Evolutionary conservation across 2,329 filamentous ascomycete genomes (phyloP), one percentile per base, ranked within the genome.

Genomic region (Ophiostoma tasmaniense): DNA sequence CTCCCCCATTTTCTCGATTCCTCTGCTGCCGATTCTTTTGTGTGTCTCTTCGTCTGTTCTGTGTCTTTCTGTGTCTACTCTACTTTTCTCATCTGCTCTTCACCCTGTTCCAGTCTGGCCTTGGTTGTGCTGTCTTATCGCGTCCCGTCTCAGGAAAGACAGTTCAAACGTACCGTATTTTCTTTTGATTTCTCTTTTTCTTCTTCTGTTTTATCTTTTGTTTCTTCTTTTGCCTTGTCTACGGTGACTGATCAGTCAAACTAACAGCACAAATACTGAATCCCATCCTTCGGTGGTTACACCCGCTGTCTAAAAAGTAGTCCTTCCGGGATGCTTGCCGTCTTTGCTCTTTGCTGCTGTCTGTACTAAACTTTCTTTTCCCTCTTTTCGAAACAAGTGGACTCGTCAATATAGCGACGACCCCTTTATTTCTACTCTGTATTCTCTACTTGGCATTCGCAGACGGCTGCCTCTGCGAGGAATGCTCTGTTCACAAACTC

Each of bases 321-420:
- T 11, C 20, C 14, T 25, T 61, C 6, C 25, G n/a, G 52, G 52
- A 4, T 28, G 10, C 52, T n/a, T 28, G 37, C 37, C 37, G 37
- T 14, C 37, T 39, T 39, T 39, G 37, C 37, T 39, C 37, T 39
- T 55, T 61, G 30, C 59, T 62, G 10, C 28, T 39, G 10, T 11
- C 13, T 39, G 10, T 39, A 50, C 45, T 50, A 50, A n/a, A 13
- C 20, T 22, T n/a, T 22, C 61, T 64, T 64, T 64, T 35, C 20
- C 59, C 61, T 64, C 33, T 64, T 64, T 64, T 25, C 33, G 61
- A 64, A 64, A 64, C 61, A 37, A 64, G 61, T 64, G 61, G 61
- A 14, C 61, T 64, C 28, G 42, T 45, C 42, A 33, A 14, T 6
- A n/a, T 62, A 62, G 61, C 61, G 61, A 13, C n/a, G 61, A 37